Evolutionary conservation across 2,329 filamentous ascomycete species (phyloP).

Genomic region (Diplodia corticola): DNA sequence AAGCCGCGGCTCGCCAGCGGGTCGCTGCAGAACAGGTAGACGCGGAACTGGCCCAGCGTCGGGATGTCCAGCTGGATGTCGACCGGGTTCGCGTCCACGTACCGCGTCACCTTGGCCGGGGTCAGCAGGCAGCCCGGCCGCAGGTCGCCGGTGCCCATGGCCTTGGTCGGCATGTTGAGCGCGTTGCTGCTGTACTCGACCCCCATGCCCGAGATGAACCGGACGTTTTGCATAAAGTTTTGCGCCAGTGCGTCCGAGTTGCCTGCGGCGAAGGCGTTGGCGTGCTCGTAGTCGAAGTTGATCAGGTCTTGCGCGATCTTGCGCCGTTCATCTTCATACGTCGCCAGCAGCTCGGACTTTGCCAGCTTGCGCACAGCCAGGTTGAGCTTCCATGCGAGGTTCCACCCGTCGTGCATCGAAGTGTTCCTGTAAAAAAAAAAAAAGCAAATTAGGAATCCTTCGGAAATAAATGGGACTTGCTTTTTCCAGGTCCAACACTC

Average conservation of each 20-base stretch:
- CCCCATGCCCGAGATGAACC: slow-evolving; percentile 72
- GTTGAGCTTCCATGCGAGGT: slow-evolving; percentile 48
- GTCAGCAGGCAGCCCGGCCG: slow-evolving; percentile 53
- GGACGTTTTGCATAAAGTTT: slow-evolving; percentile 70
- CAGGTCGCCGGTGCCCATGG: slow-evolving; percentile 38
- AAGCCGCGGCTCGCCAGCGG: slow-evolving; percentile 56
- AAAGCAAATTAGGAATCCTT: background rate
- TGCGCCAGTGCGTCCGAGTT: slow-evolving; percentile 64
- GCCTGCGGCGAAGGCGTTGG: slow-evolving; percentile 57
- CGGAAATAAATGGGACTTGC: background rate
- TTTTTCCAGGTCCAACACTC: background rate
- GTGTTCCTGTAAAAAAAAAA: slow-evolving; percentile 34
- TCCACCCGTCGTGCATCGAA: slow-evolving; percentile 46
- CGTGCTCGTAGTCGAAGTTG: slow-evolving; percentile 50
- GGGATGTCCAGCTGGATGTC: slow-evolving; percentile 78
- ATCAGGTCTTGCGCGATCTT: slow-evolving; percentile 48
- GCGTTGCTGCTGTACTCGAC: slow-evolving; percentile 66
- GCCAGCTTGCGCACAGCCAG: slow-evolving; percentile 42
- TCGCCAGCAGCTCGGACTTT: slow-evolving; percentile 40
- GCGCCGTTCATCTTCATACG: slow-evolving; percentile 45
- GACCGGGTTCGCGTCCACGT: slow-evolving; percentile 75
- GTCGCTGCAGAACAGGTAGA: slow-evolving; percentile 70
- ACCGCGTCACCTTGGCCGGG: slow-evolving; percentile 70
- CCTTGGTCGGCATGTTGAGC: slow-evolving; percentile 60
- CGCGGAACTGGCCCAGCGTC: slow-evolving; percentile 73